phyloP scores from a whole-genome alignment of 2,329 filamentous ascomycete genomes.

The Alternaria panax region DNA sequence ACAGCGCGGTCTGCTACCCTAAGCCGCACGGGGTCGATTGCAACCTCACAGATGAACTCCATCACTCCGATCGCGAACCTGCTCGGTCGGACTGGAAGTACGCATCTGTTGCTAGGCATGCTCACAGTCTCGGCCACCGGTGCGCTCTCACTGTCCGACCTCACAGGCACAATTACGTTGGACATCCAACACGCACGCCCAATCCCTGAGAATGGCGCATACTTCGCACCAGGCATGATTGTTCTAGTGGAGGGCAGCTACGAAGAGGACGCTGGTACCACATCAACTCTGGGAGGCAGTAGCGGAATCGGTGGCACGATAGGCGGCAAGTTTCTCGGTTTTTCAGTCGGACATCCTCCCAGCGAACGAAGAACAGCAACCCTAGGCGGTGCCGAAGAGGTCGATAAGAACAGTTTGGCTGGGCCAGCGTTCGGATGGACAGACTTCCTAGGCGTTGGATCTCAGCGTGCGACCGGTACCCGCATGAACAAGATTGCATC shows the following conservation, averaged over 20 bases:
- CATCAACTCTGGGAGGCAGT: conserved; percentile 70
- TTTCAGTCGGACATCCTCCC: conserved; percentile 89
- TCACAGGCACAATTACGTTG: conserved; percentile 85
- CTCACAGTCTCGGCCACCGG: conserved; percentile 83
- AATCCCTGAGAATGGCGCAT: conserved; percentile 84
- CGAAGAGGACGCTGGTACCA: conserved; percentile 78
- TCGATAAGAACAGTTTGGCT: conserved; percentile 48
- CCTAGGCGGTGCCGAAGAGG: conserved; percentile 69
- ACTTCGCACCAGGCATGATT: conserved; percentile 96
- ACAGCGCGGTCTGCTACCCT: conserved; percentile 60
- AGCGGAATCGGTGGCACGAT: conserved; percentile 88
- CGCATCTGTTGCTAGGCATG: conserved; percentile 86
- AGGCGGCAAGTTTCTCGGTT: conserved; percentile 88
- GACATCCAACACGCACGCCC: conserved; percentile 82
- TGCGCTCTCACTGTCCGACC: conserved; percentile 80
- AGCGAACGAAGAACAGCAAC: conserved; percentile 84
- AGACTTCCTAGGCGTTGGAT: conserved; percentile 91
- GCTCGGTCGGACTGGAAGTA: conserved; percentile 79
- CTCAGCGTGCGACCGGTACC: conserved; percentile 80
- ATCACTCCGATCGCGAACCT: conserved; percentile 84
- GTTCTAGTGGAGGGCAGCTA: conserved; percentile 96
- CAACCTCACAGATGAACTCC: conserved; percentile 69
- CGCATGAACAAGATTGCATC: conserved; percentile 84
- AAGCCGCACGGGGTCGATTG: conserved; percentile 65
- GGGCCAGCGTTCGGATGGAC: conserved; percentile 83